Evolutionary conservation across 2,329 filamentous ascomycete species (phyloP), one percentile per base, ranked within the genome.

Genomic region (Cladosporium cucumerinum): DNA sequence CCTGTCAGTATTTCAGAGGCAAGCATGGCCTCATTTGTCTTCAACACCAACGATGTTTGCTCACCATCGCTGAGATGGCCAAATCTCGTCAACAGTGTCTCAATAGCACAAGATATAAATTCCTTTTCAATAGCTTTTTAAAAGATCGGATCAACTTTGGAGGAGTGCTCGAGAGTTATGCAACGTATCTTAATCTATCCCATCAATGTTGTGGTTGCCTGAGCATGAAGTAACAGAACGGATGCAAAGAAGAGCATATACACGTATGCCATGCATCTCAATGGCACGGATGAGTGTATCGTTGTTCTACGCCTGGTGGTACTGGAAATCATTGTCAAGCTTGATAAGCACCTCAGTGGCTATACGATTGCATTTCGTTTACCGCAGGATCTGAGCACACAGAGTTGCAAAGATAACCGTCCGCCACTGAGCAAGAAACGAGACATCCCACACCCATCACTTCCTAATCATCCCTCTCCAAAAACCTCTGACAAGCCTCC

Each of bases 401-500:
- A 10, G 3, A 46, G 7, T 14, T 39, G 36, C n/a, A 21, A 10
- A 12, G 3, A 21, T 3, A 46, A 1, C 1, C 8, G 1, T 21
- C 3, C 10, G 39, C 32, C 8, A 34, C 32, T 21, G n/a, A 21
- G 2, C n/a, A 46, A 46, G n/a, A 5, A 12, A 3, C 10, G 8
- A 12, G n/a, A 21, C 8, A n/a, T 23, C 5, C 18, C 36, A n/a
- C 6, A 6, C 18, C 10, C 36, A 7, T 10, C 16, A 10, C 14
- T 28, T 36, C 70, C 58, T 71, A 74, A 69, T 77, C 72, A 57
- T 79, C 75, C 65, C 74, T 79, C 66, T 75, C 69, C 63, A 81
- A 65, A 77, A 78, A 81, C 69, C 74, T 67, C 68, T 69, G 71
- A 55, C 71, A 78, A n/a, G 78, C 79, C 55, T 79, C 74, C 66